Conservation (phyloP, 176 grass and related monocot species). For the Puccinellia tenuiflora region DNA sequence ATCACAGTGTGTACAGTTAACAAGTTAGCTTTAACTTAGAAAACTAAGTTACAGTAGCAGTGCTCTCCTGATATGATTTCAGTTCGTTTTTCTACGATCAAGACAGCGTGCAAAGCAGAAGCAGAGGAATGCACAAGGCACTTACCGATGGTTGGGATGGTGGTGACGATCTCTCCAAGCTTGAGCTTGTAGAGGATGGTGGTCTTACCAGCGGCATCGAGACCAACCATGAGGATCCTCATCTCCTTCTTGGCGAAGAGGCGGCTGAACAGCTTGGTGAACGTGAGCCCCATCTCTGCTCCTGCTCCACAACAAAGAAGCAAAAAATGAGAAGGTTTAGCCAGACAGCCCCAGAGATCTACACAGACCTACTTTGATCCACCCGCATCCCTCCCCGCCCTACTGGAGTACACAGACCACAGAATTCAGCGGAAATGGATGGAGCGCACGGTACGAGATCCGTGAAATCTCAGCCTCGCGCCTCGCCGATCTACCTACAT, state of each 20-base stretch:
- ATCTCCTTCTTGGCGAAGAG: constrained; percentile 92
- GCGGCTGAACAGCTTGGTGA: constrained; percentile 74
- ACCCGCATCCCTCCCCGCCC: neutral
- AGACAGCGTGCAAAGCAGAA: neutral
- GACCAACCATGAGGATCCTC: constrained; percentile 88
- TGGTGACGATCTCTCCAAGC: constrained; percentile 90
- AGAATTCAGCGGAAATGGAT: neutral
- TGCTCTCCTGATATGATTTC: neutral
- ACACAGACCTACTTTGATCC: neutral
- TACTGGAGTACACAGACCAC: neutral
- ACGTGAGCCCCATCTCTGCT: constrained; percentile 68
- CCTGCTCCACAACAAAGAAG: constrained; percentile 17
- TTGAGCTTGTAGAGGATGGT: constrained; percentile 93
- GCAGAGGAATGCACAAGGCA: neutral
- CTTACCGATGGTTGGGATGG: constrained; percentile 86
- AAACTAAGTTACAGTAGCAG: neutral
- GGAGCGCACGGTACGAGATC: neutral
- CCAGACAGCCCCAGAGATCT: constrained; percentile 1
- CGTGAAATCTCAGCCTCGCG: neutral
- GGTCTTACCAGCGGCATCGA: constrained; percentile 87
- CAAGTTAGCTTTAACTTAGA: neutral
- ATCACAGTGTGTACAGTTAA: neutral
- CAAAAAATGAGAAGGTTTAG: neutral
- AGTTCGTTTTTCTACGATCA: neutral
- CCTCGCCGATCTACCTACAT: neutral